Evolutionary conservation across 352 stramenopile genomes (phyloP).

Genomic region (Stramenopiles sp.): DNA sequence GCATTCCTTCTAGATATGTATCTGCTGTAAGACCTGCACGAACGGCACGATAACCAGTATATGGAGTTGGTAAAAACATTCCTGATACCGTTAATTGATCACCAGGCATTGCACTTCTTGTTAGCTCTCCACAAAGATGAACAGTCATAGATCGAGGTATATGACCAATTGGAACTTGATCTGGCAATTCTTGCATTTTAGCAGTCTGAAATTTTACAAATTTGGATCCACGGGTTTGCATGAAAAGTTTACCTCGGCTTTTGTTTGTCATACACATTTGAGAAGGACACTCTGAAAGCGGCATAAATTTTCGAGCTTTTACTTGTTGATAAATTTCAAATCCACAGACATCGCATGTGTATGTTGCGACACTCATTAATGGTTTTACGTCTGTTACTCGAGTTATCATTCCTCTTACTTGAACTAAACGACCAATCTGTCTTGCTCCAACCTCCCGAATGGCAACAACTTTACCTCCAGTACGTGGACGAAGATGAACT

Average conservation of each 20-base stretch:
- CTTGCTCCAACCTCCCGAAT: conserved; percentile 64
- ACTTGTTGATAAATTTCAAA: conserved; percentile 86
- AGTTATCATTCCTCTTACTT: conserved; percentile 85
- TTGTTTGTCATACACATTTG: conserved; percentile 40
- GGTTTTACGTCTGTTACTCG: conserved; percentile 91
- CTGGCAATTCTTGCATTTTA: conserved; percentile 69
- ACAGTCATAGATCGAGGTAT: conserved; percentile 67
- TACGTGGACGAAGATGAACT: conserved; percentile 11
- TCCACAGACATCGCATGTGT: conserved; percentile 76
- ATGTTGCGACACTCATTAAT: conserved; percentile 69
- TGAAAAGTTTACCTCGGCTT: conserved; percentile 32
- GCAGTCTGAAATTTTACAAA: conserved; percentile 97
- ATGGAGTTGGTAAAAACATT: conserved; percentile 40
- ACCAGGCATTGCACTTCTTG: conserved; percentile 54
- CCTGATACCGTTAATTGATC: conserved; percentile 81
- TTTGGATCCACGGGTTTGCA: conserved; percentile 84
- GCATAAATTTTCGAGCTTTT: conserved; percentile 35
- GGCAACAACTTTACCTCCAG: conserved; percentile 22
- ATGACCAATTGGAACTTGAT: conserved; percentile 84
- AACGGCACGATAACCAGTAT: conserved; percentile 59
- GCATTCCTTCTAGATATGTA: conserved; percentile 61
- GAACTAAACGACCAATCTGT: conserved; percentile 73
- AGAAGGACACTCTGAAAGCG: conserved; percentile 46
- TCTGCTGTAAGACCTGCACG: conserved; percentile 82
- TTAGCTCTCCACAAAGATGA: conserved; percentile 44